These are phyloP conservation scores for Amoeboaphelidium protococcarum DNA, from an alignment of 371 early-diverging fungal species.

Conservation along the genomic window DNA sequence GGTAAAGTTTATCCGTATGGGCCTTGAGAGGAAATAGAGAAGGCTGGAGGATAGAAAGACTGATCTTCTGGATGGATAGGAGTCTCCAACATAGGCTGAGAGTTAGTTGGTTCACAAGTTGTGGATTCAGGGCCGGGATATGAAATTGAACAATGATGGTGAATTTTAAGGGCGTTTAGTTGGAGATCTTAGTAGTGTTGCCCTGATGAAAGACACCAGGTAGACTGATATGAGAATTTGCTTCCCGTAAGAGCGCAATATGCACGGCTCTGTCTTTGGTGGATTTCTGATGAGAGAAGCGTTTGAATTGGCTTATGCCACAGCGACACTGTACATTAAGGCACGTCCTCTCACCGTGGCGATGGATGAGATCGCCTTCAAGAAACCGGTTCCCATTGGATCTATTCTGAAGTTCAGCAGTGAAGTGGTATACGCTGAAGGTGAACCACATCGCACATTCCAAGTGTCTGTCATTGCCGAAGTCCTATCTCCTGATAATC, in stretches of 20 bases:
- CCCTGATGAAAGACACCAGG: conserved; percentile 55
- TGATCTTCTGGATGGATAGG: conserved; percentile 27
- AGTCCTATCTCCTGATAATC: conserved; percentile 31
- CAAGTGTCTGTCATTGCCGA: conserved; percentile 19
- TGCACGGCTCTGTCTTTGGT: conserved; percentile 80
- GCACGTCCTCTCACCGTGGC: conserved; percentile 28
- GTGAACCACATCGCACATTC: conserved; percentile 5
- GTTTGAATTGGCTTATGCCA: conserved; percentile 36
- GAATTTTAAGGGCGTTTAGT: conserved; percentile 3
- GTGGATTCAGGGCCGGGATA: conserved; percentile 48
- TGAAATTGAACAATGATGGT: conserved; percentile 18
- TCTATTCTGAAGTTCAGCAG: conserved; percentile 39
- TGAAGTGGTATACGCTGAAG: conserved; percentile 32
- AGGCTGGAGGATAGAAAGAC: conserved; percentile 26
- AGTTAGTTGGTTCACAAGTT: conserved; percentile 12
- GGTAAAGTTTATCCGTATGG: conserved; percentile 33
- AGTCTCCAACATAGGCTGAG: conserved; percentile 60
- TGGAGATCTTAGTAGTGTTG: conserved; percentile 20
- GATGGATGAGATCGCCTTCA: conserved; percentile 64
- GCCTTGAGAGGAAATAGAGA: conserved; percentile 31
- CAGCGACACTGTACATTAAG: conserved; percentile 30
- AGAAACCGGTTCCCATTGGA: conserved; percentile 69
- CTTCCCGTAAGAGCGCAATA: conserved; percentile 39
- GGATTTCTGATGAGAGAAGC: conserved; percentile 19
- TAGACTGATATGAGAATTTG: conserved; percentile 38